Conservation (phyloP, 2,329 filamentous ascomycete genomes). For the Ilyonectria destructans region DNA sequence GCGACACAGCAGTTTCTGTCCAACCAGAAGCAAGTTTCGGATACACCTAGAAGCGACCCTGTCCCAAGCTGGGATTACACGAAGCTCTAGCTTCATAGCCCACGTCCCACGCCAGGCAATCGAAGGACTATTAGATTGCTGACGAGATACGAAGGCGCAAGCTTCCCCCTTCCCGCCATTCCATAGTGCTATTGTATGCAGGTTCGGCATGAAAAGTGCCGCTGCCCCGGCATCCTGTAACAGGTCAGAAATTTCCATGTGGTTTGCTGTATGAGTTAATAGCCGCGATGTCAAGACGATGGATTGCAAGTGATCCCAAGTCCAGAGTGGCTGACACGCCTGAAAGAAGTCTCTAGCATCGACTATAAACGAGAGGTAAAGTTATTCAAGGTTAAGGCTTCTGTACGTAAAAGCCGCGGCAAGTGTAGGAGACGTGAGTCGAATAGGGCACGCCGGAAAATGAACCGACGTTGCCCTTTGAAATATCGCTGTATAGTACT, state of each 20-base stretch:
- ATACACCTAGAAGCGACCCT: not conserved
- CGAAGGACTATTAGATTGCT: not conserved
- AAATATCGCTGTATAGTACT: not conserved
- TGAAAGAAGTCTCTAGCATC: slow-evolving; percentile 17
- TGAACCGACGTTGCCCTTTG: too few relatives aligned
- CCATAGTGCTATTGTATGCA: slow-evolving; percentile 14
- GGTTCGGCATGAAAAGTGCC: slow-evolving; percentile 10
- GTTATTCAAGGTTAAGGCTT: slow-evolving; percentile 8
- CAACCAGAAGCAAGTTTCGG: not conserved
- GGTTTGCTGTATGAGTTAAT: not conserved
- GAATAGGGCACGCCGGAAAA: not conserved
- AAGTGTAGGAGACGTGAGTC: not conserved
- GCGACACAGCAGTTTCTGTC: not conserved
- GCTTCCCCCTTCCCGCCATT: slow-evolving; percentile 3
- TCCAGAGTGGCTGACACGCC: not conserved
- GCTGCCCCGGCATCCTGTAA: not conserved
- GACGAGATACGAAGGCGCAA: slow-evolving; percentile 5
- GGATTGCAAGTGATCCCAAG: not conserved
- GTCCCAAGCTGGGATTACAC: not conserved
- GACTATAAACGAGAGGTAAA: slow-evolving; percentile 11
- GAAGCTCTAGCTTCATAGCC: not conserved
- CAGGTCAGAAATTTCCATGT: not conserved
- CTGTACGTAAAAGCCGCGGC: not conserved
- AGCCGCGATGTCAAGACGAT: not conserved
- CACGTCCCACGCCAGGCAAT: slow-evolving; percentile 1